Percentiles rank a stretch among this genome's conserved stretches.
Conservation (phyloP, 2,329 filamentous ascomycete species). For the Xylaria sp. region DNA sequence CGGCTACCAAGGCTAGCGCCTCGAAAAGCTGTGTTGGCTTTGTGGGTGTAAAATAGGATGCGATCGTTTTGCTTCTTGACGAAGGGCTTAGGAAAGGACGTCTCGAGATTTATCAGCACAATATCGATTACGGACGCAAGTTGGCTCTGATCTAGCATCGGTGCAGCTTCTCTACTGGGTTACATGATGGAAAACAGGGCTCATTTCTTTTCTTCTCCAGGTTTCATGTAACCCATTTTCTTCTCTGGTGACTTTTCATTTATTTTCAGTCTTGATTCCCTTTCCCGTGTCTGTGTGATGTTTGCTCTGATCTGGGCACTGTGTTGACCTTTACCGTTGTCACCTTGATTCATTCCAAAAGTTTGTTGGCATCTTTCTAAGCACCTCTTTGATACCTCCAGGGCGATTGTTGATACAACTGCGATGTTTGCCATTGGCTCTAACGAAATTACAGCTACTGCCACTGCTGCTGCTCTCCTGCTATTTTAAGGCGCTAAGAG, state of each 20-base stretch:
- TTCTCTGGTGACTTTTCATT: conserved; percentile 46
- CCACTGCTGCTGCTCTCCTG: conserved; percentile 36
- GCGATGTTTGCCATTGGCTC: conserved; percentile 45
- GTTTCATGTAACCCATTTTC: conserved; percentile 43
- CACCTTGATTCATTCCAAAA: conserved; percentile 46
- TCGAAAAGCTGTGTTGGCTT: conserved; percentile 18
- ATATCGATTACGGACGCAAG: conserved; percentile 31
- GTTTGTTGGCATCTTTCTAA: conserved; percentile 49
- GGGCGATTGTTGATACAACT: conserved; percentile 49
- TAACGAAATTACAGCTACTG: conserved; percentile 46
- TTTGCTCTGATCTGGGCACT: conserved; percentile 40
- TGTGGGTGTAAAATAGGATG: conserved; percentile 30
- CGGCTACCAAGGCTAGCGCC: conserved; percentile 68
- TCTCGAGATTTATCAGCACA: conserved; percentile 31
- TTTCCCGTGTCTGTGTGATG: conserved; percentile 47
- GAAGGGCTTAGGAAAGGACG: conserved; percentile 34
- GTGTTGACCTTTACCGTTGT: conserved; percentile 40
- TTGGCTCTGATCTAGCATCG: conserved; percentile 32
- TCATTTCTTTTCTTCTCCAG: conserved; percentile 42
- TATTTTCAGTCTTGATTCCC: conserved; percentile 44
- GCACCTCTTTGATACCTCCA: conserved; percentile 51
- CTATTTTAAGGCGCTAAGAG: conserved; percentile 27
- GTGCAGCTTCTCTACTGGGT: conserved; percentile 22
- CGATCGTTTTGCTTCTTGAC: conserved; percentile 33
- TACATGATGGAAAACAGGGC: conserved; percentile 34